Evolutionary conservation across 306 rosid species (phyloP).

Genomic region (Dryas drummondii): DNA sequence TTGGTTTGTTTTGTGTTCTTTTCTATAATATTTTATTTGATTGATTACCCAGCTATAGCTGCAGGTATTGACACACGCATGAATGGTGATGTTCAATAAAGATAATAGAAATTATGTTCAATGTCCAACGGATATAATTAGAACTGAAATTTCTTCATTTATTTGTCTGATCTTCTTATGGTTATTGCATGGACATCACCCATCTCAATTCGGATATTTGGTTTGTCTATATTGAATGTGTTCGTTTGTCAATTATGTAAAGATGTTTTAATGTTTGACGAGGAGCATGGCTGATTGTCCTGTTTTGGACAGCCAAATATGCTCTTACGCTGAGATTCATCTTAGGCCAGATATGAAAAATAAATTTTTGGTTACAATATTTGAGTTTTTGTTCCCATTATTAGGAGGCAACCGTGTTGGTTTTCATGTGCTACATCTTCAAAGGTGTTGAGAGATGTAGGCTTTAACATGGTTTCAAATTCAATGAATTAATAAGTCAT

Average conservation of each 20-base stretch:
- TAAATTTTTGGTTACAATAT: not conserved
- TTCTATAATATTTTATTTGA: not conserved
- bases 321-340: not conserved
- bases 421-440: not conserved
- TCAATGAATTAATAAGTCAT: not conserved
- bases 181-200: not conserved
- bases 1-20: conserved; percentile 16
- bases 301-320: not conserved
- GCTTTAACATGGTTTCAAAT: not conserved
- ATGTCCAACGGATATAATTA: not conserved
- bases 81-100: not conserved
- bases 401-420: not conserved
- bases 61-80: not conserved
- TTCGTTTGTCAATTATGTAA: not conserved
- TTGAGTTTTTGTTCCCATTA: not conserved
- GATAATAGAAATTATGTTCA: not conserved
- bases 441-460: not conserved
- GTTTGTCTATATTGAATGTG: not conserved
- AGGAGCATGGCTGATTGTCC: not conserved
- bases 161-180: not conserved
- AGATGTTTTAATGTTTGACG: not conserved
- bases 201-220: not conserved
- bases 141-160: not conserved
- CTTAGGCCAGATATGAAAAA: not conserved
- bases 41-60: not conserved